Evolutionary conservation across 495 filamentous ascomycete species (phyloP).

Genomic region (Neurospora pannonica): DNA sequence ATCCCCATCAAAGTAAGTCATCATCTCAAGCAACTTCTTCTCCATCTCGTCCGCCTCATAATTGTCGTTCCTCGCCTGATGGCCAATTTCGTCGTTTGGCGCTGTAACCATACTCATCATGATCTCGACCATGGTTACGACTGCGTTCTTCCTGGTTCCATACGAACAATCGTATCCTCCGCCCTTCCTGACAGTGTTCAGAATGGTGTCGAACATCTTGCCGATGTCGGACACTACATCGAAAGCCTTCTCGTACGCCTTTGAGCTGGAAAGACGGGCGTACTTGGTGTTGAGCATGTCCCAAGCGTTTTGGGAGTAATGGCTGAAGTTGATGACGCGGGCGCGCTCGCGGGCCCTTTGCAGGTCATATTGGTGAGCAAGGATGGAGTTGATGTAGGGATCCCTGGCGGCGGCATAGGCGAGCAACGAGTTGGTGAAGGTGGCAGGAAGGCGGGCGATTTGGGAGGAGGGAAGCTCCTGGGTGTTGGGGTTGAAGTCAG

Average conservation of each 20-base stretch:
- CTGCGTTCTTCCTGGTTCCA: constrained; percentile 6
- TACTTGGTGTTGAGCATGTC: constrained; percentile 3
- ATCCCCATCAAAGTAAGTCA: not conserved
- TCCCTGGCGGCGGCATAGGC: not conserved
- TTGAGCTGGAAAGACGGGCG: not conserved
- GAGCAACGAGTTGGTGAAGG: not conserved
- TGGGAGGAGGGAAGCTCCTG: not conserved
- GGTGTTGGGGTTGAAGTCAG: not conserved
- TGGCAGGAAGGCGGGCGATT: not conserved
- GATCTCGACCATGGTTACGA: constrained; percentile 10
- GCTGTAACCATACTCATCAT: not conserved
- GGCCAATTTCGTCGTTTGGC: not conserved
- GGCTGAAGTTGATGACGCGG: not conserved
- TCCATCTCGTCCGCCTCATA: not conserved
- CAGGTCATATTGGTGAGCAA: not conserved
- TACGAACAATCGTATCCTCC: not conserved
- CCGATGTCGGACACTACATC: not conserved
- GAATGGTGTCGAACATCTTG: not conserved
- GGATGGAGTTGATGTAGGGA: not conserved
- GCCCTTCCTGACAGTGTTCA: not conserved
- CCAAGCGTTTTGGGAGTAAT: constrained; percentile 1
- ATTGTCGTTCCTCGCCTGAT: not conserved
- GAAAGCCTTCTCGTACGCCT: not conserved
- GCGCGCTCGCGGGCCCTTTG: not conserved
- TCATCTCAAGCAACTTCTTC: not conserved